Percentiles rank a stretch among this genome's conserved stretches.
phyloP scores from a whole-genome alignment of 306 rosid species.

The Trichosanthes truncata region DNA sequence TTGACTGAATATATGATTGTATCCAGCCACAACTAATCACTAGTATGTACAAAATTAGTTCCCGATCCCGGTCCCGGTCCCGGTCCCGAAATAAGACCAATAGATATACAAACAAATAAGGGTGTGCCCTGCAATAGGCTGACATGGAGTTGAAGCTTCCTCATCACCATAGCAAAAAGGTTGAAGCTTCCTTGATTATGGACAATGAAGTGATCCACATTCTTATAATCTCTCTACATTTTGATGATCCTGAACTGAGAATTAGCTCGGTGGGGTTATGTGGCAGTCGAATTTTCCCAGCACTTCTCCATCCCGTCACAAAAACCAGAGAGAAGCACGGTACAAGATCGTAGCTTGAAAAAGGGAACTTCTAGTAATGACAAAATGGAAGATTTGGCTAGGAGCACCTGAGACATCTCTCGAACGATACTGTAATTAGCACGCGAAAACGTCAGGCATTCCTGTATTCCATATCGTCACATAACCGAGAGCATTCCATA shows the following conservation, averaged over 20 bases:
- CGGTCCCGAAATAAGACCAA: constrained; percentile 9
- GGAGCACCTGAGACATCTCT: not conserved
- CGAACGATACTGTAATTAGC: constrained; percentile 39
- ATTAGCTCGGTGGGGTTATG: not conserved
- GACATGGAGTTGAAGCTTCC: not conserved
- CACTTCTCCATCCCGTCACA: not conserved
- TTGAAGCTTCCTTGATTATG: constrained; percentile 5
- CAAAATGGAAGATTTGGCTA: not conserved
- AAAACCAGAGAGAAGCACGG: not conserved
- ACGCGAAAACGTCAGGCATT: constrained; percentile 28
- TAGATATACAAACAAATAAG: constrained; percentile 4
- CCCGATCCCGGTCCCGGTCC: not conserved
- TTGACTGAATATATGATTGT: constrained; percentile 10
- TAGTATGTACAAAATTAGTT: constrained; percentile 11
- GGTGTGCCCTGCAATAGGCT: not conserved
- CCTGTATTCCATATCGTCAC: constrained; percentile 29
- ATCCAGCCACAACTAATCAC: not conserved
- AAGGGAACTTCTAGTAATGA: not conserved
- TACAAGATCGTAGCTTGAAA: not conserved
- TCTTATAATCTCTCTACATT: not conserved
- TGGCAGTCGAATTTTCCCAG: not conserved
- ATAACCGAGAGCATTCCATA: constrained; percentile 28
- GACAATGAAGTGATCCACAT: not conserved
- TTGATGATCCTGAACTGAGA: not conserved
- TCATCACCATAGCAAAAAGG: not conserved